Base-by-base conservation (phyloP, 1,284 basidiomycete species). In the Ceratobasidium sp. region DNA sequence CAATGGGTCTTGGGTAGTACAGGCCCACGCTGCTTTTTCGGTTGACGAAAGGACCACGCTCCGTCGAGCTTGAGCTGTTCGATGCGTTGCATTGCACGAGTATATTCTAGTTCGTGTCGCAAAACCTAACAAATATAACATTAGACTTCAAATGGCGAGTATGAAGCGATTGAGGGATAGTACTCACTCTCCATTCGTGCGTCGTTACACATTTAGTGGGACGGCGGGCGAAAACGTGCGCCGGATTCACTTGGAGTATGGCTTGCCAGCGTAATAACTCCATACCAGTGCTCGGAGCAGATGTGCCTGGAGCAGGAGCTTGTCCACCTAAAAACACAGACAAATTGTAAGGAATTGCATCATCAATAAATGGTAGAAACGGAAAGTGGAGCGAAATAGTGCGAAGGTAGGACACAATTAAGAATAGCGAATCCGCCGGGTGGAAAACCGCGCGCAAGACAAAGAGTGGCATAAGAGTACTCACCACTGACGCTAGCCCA, bases 31-130 rank as follows among this genome's bases (percentile, higher is more conserved):
- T 97, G 94, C 82, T 97, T 98, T 84, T 98, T 98, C 0, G 96
- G 95, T 80, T 99, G 98, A 60, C 97, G 87, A 80, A 98, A 95
- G 79, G 93, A 94, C 98, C 98, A 99, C 36, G 89, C 86, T 1
- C 91, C 92, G 15, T 88, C 87, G 19, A 89, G 87, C 83, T 98
- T 98, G 77, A 98, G 87, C 62, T 86, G 83, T 76, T 99, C 96
- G 67, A 99, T 91, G 7, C 92, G 88, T 64, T 97, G 95, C 80
- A 98, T 88, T 0, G 94, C 91, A 24, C 94, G 88, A 44, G 94
- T 83, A 59, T 95, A 86, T 75, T 90, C 87, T 75, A 96, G 81
- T 80, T 97, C 95, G 15, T 87, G 85, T 80, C 92, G 88, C 0
- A 93, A 93, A 56, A 94, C 86, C 93, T 94, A 78, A 54, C 19